phyloP scores from a whole-genome alignment of 495 filamentous ascomycete genomes.

The Penicillium egyptiacum region DNA sequence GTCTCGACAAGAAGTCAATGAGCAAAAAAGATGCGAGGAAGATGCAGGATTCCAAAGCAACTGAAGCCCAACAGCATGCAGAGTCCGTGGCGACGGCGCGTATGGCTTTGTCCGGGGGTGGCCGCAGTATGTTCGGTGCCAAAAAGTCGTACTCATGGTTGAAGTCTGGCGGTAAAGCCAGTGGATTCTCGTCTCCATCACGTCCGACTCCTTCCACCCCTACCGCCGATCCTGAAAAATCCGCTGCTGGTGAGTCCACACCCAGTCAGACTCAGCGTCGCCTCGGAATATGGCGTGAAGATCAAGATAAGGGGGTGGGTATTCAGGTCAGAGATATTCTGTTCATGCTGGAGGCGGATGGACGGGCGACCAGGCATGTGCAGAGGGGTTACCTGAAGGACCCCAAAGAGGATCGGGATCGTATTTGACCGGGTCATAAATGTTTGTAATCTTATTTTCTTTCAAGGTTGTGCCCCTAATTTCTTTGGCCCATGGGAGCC shows the following conservation, averaged over 20 bases:
- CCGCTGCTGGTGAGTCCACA: constrained; percentile 30
- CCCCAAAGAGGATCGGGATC: constrained; percentile 42
- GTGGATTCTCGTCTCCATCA: constrained; percentile 43
- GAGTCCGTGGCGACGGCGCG: constrained; percentile 51
- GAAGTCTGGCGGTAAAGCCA: constrained; percentile 37
- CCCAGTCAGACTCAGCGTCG: constrained; percentile 32
- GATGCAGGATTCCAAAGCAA: constrained; percentile 48
- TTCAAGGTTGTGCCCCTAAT: constrained; percentile 19
- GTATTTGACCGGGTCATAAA: constrained; percentile 23
- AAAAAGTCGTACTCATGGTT: constrained; percentile 52
- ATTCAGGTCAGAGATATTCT: constrained; percentile 53
- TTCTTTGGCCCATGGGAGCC: constrained; percentile 6
- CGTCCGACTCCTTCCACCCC: constrained; percentile 39
- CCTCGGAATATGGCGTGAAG: constrained; percentile 51
- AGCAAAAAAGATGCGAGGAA: constrained; percentile 56
- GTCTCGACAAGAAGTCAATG: constrained; percentile 56
- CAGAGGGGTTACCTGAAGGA: constrained; percentile 48
- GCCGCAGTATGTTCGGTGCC: constrained; percentile 42
- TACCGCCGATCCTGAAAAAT: constrained; percentile 34
- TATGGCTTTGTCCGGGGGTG: constrained; percentile 37
- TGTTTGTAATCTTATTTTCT: constrained; percentile 26
- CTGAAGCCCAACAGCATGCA: constrained; percentile 52
- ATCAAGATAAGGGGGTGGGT: constrained; percentile 44
- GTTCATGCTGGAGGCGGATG: constrained; percentile 52
- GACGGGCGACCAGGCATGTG: constrained; percentile 44